Evolutionary conservation across 2,329 filamentous ascomycete genomes (phyloP).

Genomic region (Claviceps purpurea): DNA sequence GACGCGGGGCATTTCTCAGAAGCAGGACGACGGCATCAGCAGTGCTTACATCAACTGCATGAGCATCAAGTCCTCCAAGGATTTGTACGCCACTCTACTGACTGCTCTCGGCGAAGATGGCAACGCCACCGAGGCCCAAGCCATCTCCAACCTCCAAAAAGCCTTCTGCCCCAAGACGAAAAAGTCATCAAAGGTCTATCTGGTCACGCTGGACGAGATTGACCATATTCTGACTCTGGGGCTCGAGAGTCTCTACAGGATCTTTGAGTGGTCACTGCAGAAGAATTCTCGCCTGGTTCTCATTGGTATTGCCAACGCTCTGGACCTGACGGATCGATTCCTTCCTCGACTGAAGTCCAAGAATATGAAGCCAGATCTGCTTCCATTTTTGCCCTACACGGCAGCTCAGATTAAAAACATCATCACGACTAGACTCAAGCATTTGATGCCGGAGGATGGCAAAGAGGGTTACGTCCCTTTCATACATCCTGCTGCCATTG

Average conservation of each 20-base stretch:
- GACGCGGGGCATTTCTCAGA: slow-evolving; percentile 42
- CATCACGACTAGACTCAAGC: slow-evolving; percentile 70
- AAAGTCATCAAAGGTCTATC: slow-evolving; percentile 44
- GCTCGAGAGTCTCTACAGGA: slow-evolving; percentile 72
- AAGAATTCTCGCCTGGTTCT: slow-evolving; percentile 67
- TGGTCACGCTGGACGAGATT: slow-evolving; percentile 91
- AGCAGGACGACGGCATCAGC: slow-evolving; percentile 36
- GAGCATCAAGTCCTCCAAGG: slow-evolving; percentile 79
- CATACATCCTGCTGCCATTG: slow-evolving; percentile 84
- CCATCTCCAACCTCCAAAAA: slow-evolving; percentile 52
- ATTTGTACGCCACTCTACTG: slow-evolving; percentile 69
- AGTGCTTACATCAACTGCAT: slow-evolving; percentile 89
- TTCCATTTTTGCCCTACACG: slow-evolving; percentile 88
- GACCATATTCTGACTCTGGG: slow-evolving; percentile 86
- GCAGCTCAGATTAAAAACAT: slow-evolving; percentile 78
- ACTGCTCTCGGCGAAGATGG: slow-evolving; percentile 50
- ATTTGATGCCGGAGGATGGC: slow-evolving; percentile 44
- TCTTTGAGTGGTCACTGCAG: slow-evolving; percentile 95
- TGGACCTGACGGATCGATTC: slow-evolving; percentile 91
- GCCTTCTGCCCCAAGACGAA: slow-evolving; percentile 55
- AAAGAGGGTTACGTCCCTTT: slow-evolving; percentile 62
- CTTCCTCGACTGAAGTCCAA: slow-evolving; percentile 85
- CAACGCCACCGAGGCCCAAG: slow-evolving; percentile 51
- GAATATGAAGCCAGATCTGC: slow-evolving; percentile 76
- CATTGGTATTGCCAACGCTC: slow-evolving; percentile 87